Conservation (phyloP, 352 stramenopile genomes). For the Pythium sukuiense region DNA sequence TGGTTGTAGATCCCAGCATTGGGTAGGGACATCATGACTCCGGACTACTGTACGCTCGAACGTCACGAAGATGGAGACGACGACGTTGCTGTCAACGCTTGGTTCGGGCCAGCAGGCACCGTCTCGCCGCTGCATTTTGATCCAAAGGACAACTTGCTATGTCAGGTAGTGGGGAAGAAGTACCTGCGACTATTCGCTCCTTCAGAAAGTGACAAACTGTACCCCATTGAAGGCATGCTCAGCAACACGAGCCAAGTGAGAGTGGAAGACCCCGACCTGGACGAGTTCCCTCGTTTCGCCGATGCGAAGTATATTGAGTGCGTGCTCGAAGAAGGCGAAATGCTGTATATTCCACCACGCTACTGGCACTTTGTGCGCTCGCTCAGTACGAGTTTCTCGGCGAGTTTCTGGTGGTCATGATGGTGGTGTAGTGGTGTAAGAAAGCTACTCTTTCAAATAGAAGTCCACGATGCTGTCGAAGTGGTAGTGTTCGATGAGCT, state of each 20-base stretch:
- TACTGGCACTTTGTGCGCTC: slow-evolving; percentile 90
- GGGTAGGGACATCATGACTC: slow-evolving; percentile 76
- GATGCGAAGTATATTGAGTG: slow-evolving; percentile 68
- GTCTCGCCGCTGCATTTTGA: slow-evolving; percentile 89
- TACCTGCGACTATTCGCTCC: slow-evolving; percentile 83
- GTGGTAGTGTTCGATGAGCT: slow-evolving; percentile 82
- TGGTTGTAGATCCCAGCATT: slow-evolving; percentile 70
- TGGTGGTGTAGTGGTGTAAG: neutral
- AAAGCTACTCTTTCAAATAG: slow-evolving; percentile 39
- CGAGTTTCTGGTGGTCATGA: slow-evolving; percentile 80
- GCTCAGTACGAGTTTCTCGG: slow-evolving; percentile 77
- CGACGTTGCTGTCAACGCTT: slow-evolving; percentile 84
- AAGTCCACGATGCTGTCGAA: slow-evolving; percentile 79
- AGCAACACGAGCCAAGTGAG: slow-evolving; percentile 84
- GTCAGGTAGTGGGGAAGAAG: slow-evolving; percentile 83
- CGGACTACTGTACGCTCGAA: slow-evolving; percentile 87
- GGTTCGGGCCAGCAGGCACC: slow-evolving; percentile 81
- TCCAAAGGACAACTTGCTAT: slow-evolving; percentile 89
- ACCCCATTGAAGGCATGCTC: slow-evolving; percentile 81
- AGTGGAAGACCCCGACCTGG: slow-evolving; percentile 50
- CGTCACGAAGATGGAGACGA: slow-evolving; percentile 53
- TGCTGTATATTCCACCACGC: slow-evolving; percentile 87
- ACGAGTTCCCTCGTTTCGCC: slow-evolving; percentile 53
- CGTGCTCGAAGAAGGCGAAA: slow-evolving; percentile 64
- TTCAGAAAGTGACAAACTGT: slow-evolving; percentile 66